phyloP scores from a whole-genome alignment of 441 rosid genomes.

The Codiaeum variegatum region DNA sequence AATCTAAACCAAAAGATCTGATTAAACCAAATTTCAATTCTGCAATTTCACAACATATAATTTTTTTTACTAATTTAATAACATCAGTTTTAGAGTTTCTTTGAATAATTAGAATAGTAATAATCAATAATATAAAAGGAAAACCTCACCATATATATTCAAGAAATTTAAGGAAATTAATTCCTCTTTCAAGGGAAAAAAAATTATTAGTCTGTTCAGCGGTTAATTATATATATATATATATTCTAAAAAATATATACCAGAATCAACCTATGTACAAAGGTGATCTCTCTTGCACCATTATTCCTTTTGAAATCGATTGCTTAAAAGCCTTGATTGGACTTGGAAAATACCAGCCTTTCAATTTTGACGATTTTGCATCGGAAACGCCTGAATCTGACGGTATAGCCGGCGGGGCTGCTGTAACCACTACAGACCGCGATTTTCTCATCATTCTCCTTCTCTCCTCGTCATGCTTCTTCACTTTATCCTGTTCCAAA shows the following conservation, averaged over 20 bases:
- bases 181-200: too few relatives aligned
- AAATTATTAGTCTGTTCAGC: background rate
- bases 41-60: too few relatives aligned
- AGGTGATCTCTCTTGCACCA: constrained; percentile 49
- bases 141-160: too few relatives aligned
- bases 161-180: background rate
- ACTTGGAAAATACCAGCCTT: constrained; percentile 49
- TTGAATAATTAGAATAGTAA: too few relatives aligned
- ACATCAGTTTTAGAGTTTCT: too few relatives aligned
- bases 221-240: background rate
- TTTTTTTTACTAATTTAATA: too few relatives aligned
- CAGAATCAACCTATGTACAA: constrained; percentile 44
- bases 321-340: constrained; percentile 60
- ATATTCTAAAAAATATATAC: background rate
- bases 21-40: too few relatives aligned
- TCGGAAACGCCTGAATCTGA: constrained; percentile 29
- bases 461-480: constrained; percentile 27
- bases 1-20: too few relatives aligned
- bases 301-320: constrained; percentile 36
- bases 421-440: constrained; percentile 40
- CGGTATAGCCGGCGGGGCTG: constrained; percentile 37
- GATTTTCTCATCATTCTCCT: constrained; percentile 57
- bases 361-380: constrained; percentile 27
- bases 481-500: constrained; percentile 12
- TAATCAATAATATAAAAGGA: too few relatives aligned